phyloP scores from a whole-genome alignment of 108 stramenopile species.

The Nitzschia putrida region DNA sequence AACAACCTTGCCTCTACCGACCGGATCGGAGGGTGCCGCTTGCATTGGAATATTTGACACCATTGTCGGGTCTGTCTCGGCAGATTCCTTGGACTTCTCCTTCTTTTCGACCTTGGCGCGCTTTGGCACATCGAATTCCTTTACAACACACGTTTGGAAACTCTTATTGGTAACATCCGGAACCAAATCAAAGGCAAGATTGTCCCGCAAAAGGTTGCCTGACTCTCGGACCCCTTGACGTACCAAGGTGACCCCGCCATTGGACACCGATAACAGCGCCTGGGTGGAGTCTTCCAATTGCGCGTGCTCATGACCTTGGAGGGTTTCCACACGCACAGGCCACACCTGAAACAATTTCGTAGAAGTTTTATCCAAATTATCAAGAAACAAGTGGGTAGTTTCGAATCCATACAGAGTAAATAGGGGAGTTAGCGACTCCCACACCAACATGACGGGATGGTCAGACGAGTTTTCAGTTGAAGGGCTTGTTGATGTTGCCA shows the following conservation, averaged over 20 bases:
- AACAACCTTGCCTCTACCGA: slow-evolving; percentile 15
- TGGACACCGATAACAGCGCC: slow-evolving; percentile 26
- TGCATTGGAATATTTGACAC: background rate
- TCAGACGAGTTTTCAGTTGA: background rate
- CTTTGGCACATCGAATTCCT: background rate
- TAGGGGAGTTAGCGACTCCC: slow-evolving; percentile 42
- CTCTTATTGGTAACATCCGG: background rate
- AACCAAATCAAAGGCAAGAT: slow-evolving; percentile 26
- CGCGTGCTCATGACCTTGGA: slow-evolving; percentile 30
- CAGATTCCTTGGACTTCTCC: background rate
- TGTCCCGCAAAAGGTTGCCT: slow-evolving; percentile 38
- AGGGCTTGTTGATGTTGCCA: background rate
- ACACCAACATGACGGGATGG: slow-evolving; percentile 24
- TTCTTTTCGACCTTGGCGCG: background rate
- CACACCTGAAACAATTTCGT: slow-evolving; percentile 28
- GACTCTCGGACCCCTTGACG: slow-evolving; percentile 44
- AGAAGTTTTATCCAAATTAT: background rate
- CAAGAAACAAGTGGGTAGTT: slow-evolving; percentile 22
- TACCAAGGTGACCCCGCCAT: slow-evolving; percentile 41
- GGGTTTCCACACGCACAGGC: slow-evolving; percentile 17
- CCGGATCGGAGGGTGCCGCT: background rate
- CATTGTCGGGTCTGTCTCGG: background rate
- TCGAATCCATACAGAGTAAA: slow-evolving; percentile 34
- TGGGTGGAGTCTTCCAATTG: slow-evolving; percentile 41
- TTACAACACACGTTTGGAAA: background rate